phyloP scores from a whole-genome alignment of 1,139 yeast genomes.

The Geotrichum siamense region DNA sequence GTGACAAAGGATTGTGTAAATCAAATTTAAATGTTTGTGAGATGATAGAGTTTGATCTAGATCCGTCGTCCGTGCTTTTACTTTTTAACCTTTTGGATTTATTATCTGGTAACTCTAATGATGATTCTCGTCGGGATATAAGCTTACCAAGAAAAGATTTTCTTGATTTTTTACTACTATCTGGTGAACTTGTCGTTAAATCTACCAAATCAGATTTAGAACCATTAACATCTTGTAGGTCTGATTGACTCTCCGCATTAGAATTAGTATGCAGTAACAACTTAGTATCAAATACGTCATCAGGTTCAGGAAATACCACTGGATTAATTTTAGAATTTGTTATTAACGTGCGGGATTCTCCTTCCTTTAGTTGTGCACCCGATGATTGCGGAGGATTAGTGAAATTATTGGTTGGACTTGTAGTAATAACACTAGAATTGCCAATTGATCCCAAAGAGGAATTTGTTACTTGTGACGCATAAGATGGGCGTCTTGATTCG shows the following conservation, averaged over 20 bases:
- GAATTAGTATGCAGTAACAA: conserved; percentile 2
- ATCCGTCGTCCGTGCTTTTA: conserved; percentile 17
- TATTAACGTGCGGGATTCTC: not conserved
- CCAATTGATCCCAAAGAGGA: conserved; percentile 16
- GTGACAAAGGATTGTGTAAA: conserved; percentile 11
- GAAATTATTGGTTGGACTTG: conserved; percentile 3
- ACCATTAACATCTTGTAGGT: conserved; percentile 1
- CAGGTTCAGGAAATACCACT: conserved; percentile 15
- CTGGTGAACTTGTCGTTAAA: conserved; percentile 15
- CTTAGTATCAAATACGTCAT: conserved; percentile 17
- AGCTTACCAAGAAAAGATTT: conserved; percentile 25
- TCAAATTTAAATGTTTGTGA: conserved; percentile 10
- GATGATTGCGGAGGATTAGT: not conserved
- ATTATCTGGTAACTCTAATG: conserved; percentile 20
- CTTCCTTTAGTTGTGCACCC: conserved; percentile 1
- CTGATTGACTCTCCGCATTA: not conserved
- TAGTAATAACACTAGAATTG: conserved; percentile 2
- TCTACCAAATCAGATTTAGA: conserved; percentile 21
- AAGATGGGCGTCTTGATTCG: conserved; percentile 23
- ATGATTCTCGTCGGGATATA: conserved; percentile 25
- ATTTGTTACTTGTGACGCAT: conserved; percentile 22
- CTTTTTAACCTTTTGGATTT: conserved; percentile 13
- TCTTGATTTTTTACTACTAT: conserved; percentile 17
- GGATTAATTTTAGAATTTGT: conserved; percentile 4
- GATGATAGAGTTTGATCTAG: conserved; percentile 7